Conservation (phyloP, 163 green algal genomes). For the Chlamydomonas reinhardtii region DNA sequence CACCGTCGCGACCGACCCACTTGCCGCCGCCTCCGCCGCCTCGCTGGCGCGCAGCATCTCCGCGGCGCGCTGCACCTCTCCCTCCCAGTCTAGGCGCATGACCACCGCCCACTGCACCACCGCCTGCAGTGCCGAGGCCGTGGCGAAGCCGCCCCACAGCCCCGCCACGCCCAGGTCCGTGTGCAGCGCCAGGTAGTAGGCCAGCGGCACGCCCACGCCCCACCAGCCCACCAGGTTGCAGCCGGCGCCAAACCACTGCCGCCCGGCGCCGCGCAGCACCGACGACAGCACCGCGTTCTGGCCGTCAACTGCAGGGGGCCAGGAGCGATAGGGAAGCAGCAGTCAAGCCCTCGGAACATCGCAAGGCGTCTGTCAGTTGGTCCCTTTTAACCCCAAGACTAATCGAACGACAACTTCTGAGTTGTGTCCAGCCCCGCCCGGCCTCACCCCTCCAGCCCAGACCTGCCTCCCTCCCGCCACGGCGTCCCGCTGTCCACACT, state of each 20-base stretch:
- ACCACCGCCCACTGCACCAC: slow-evolving; percentile 45
- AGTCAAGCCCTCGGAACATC: no score
- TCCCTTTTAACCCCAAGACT: no score
- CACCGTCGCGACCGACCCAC: not conserved
- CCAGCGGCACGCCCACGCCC: slow-evolving; percentile 55
- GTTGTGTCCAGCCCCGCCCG: no score
- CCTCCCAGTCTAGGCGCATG: slow-evolving; percentile 25
- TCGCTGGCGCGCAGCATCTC: slow-evolving; percentile 3
- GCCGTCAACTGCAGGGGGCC: slow-evolving; percentile 54
- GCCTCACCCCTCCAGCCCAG: not conserved
- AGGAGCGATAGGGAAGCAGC: no score
- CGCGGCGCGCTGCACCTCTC: slow-evolving; percentile 5
- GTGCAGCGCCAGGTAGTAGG: slow-evolving; percentile 43
- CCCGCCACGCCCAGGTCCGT: slow-evolving; percentile 38
- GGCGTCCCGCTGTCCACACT: not conserved
- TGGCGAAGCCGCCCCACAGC: slow-evolving; percentile 53
- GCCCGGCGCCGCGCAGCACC: slow-evolving; percentile 57
- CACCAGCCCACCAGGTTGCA: slow-evolving; percentile 61
- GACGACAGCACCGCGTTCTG: slow-evolving; percentile 56
- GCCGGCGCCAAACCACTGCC: slow-evolving; percentile 58
- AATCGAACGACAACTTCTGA: no score
- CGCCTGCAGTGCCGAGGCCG: slow-evolving; percentile 51
- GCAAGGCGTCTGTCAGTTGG: no score
- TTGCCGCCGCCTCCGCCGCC: not conserved
- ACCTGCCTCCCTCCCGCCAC: not conserved